Evolutionary conservation across 768 basidiomycete species (phyloP), one percentile per base, ranked within the genome.

Genomic region (Mycena olivaceomarginata): DNA sequence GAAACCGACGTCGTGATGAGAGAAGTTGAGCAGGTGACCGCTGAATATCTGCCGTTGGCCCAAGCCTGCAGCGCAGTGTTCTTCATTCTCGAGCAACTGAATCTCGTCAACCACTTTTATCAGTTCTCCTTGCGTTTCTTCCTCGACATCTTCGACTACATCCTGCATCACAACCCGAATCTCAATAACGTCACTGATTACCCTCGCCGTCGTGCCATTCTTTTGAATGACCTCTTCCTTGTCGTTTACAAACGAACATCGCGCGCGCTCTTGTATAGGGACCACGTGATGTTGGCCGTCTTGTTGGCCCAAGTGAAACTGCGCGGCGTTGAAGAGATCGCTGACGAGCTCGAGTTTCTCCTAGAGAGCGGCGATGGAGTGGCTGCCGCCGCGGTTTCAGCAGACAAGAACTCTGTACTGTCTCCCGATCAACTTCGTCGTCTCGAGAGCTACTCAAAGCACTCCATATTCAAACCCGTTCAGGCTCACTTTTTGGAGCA

Each of bases 91-190:
- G 98, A 99, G 82, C 97, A 99, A 82, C 91, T 99, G 66, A 95
- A 96, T 83, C 90, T 95, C 69, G 92, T 99, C 88, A 97, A 98
- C 82, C 98, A 98, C 86, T 99, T 99, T 89, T 99, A 99, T 83
- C 97, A 99, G 85, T 99, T 99, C 90, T 99, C 98, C 2, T 91
- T 99, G 62, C 94, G 90, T 40, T 99, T 98, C 91, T 99, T 99
- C 95, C 91, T 99, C 75, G 98, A 98, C 84, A 98, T 99, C 82
- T 99, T 99, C 86, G 97, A 99, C 86, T 96, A 95, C 81, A 93
- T 98, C 74, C 91, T 99, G 10, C 94, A 95, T 79, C 94, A 95
- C 81, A 99, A 99, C 83, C 97, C 98, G 13, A 95, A 97, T 83
- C 91, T 99, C 77, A 93, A 91, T 84, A 92, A 91, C 75, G 90